These are phyloP conservation scores for Coelastrella sp. DNA, from an alignment of 139 green algal species.

Conservation along the genomic window DNA sequence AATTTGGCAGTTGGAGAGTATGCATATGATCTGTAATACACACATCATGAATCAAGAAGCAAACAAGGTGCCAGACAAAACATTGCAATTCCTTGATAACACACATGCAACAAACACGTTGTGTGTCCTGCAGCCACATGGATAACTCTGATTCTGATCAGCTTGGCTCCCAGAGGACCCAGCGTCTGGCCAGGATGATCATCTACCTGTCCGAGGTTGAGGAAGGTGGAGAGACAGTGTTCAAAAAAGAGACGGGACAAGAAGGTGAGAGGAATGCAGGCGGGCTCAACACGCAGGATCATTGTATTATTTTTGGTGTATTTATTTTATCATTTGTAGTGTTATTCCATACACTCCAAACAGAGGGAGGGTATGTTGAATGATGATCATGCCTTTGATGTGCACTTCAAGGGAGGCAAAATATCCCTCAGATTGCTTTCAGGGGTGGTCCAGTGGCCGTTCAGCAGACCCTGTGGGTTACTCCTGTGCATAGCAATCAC, in stretches of 20 bases:
- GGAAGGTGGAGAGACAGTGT: constrained; percentile 82
- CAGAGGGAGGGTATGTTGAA: too few relatives aligned
- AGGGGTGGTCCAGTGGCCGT: too few relatives aligned
- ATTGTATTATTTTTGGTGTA: too few relatives aligned
- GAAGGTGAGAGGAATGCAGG: constrained; percentile 62
- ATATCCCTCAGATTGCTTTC: too few relatives aligned
- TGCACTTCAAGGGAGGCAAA: too few relatives aligned
- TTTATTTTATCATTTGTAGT: too few relatives aligned
- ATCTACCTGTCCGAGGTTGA: constrained; percentile 79
- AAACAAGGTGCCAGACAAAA: background rate
- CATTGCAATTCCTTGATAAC: background rate
- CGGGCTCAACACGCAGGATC: background rate
- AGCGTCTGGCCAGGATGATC: constrained; percentile 79
- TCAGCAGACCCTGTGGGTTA: too few relatives aligned
- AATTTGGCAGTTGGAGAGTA: too few relatives aligned
- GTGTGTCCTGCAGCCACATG: constrained; percentile 59
- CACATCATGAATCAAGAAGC: background rate
- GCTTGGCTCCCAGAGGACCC: constrained; percentile 79
- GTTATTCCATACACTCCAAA: too few relatives aligned
- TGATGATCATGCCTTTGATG: too few relatives aligned
- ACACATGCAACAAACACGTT: background rate
- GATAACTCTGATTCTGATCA: constrained; percentile 66
- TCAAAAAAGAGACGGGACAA: constrained; percentile 72
- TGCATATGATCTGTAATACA: too few relatives aligned
- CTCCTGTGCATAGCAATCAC: too few relatives aligned